Percentiles rank a stretch among this genome's conserved stretches.
Conservation (phyloP, 192 early-diverging fungal species). For the Radiomyces spectabilis region DNA sequence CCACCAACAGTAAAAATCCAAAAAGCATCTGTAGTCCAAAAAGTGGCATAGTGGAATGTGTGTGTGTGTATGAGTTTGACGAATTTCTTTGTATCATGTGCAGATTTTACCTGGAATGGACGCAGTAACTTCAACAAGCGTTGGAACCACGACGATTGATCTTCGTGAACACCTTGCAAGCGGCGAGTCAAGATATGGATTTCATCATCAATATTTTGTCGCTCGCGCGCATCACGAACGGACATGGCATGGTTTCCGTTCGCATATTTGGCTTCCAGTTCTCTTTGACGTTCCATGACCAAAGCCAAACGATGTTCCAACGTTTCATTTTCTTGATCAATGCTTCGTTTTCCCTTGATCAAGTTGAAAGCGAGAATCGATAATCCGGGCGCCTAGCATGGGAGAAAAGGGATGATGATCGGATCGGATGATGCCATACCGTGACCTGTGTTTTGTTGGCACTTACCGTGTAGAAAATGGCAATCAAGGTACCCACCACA, state of each 20-base stretch:
- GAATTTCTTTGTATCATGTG: too few relatives aligned
- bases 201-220: slow-evolving; percentile 18
- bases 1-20: too few relatives aligned
- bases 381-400: slow-evolving; percentile 25
- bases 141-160: too few relatives aligned
- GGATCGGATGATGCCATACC: too few relatives aligned
- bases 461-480: slow-evolving; percentile 45
- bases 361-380: slow-evolving; percentile 25
- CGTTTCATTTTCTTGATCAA: slow-evolving; percentile 21
- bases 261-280: slow-evolving; percentile 10
- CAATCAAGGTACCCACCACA: slow-evolving; percentile 37
- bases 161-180: neutral
- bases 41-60: too few relatives aligned
- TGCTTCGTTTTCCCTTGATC: slow-evolving; percentile 19
- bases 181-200: too few relatives aligned
- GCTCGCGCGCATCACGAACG: slow-evolving; percentile 3
- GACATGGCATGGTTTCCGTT: neutral
- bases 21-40: too few relatives aligned
- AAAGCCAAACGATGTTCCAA: slow-evolving; percentile 5
- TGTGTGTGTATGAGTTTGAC: too few relatives aligned
- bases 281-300: slow-evolving; percentile 16
- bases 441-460: too few relatives aligned
- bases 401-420: too few relatives aligned
- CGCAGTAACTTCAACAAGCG: too few relatives aligned
- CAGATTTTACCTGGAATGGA: too few relatives aligned